These are phyloP conservation scores for Vitis riparia DNA, from an alignment of 164 flowering plant genomes.

Conservation along the genomic window DNA sequence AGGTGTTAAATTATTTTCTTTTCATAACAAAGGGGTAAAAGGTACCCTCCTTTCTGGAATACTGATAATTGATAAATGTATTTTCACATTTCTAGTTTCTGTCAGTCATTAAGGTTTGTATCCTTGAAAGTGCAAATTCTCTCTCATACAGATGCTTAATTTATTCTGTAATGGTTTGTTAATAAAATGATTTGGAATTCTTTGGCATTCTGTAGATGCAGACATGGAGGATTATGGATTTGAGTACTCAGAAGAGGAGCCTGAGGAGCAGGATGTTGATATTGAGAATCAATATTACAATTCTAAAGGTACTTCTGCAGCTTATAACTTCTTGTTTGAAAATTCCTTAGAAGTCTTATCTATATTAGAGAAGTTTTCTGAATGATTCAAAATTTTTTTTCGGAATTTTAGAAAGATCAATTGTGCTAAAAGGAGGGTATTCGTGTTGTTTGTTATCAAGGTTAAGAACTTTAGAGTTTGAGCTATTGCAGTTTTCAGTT, in stretches of 20 bases:
- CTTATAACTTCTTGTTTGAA: background rate
- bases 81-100: background rate
- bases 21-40: too few relatives aligned
- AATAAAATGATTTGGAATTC: background rate
- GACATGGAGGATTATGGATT: constrained; percentile 99
- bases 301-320: constrained; percentile 67
- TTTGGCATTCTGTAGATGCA: constrained; percentile 51
- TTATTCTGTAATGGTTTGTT: background rate
- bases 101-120: background rate
- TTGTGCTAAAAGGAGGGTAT: too few relatives aligned
- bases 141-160: too few relatives aligned
- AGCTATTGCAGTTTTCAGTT: too few relatives aligned
- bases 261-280: constrained; percentile 97
- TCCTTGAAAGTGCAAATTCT: too few relatives aligned
- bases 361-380: background rate
- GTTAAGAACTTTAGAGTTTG: too few relatives aligned
- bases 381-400: too few relatives aligned
- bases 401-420: too few relatives aligned
- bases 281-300: constrained; percentile 99
- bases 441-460: too few relatives aligned
- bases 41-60: too few relatives aligned
- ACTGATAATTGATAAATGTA: background rate
- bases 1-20: too few relatives aligned
- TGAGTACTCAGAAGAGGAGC: constrained; percentile 98
- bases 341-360: background rate